These are phyloP conservation scores for Lipomyces lipofer DNA, from an alignment of 805 yeast genomes.

Conservation along the genomic window DNA sequence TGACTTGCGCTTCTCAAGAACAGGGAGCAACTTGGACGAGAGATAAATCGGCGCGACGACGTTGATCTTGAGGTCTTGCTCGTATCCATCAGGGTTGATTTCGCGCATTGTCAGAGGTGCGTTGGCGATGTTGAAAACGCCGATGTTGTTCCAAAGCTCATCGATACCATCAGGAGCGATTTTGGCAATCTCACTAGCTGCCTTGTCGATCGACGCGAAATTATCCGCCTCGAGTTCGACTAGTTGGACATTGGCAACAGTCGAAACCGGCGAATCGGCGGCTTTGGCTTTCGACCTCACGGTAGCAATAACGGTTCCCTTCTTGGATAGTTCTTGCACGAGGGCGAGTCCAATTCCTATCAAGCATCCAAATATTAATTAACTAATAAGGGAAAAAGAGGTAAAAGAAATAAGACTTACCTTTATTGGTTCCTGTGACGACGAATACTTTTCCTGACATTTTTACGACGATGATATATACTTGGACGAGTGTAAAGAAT, in stretches of 20 bases:
- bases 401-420: too few species aligned
- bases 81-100: neutral
- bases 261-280: neutral
- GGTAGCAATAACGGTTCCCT: constrained; percentile 4
- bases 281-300: constrained; percentile 1
- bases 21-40: neutral
- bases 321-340: neutral
- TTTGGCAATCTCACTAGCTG: neutral
- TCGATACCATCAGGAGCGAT: constrained; percentile 4
- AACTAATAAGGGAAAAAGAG: too few species aligned
- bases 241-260: neutral
- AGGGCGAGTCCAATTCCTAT: constrained; percentile 1
- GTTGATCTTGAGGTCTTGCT: neutral
- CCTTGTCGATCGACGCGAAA: neutral
- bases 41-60: neutral
- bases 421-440: constrained; percentile 1
- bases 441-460: constrained; percentile 4
- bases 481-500: too few species aligned
- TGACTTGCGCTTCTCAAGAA: neutral
- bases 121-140: neutral
- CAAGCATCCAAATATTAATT: neutral
- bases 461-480: neutral
- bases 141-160: constrained; percentile 3
- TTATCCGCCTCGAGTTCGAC: constrained; percentile 3
- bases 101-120: neutral